Conservation (phyloP, 805 yeast genomes). For the Cyberlindnera americana region DNA sequence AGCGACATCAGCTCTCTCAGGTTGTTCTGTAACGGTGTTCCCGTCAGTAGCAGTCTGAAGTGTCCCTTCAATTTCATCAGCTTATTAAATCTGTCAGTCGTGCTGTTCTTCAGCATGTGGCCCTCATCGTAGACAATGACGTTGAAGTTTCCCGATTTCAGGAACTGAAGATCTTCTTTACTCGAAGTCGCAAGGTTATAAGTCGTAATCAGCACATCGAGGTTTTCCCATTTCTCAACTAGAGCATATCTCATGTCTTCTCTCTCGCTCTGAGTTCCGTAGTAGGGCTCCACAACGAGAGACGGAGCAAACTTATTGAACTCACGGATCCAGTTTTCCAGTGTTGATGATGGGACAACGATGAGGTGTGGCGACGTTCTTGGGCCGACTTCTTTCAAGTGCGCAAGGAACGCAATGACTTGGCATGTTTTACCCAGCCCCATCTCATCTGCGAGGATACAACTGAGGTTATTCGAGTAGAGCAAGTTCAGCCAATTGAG, state of each 20-base stretch:
- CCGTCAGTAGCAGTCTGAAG: slow-evolving; percentile 87
- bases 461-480: slow-evolving; percentile 74
- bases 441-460: slow-evolving; percentile 98
- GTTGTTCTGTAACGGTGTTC: slow-evolving; percentile 96
- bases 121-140: slow-evolving; percentile 96
- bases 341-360: slow-evolving; percentile 93
- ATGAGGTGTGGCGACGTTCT: slow-evolving; percentile 79
- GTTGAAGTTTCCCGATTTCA: slow-evolving; percentile 72
- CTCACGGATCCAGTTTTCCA: slow-evolving; percentile 97
- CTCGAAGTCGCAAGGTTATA: slow-evolving; percentile 88
- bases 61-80: slow-evolving; percentile 79
- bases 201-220: slow-evolving; percentile 92
- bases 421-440: slow-evolving; percentile 97
- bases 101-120: slow-evolving; percentile 89
- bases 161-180: slow-evolving; percentile 74
- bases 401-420: slow-evolving; percentile 88
- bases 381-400: slow-evolving; percentile 63
- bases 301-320: slow-evolving; percentile 84
- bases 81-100: slow-evolving; percentile 81
- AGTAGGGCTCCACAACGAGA: slow-evolving; percentile 83
- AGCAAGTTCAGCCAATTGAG: slow-evolving; percentile 86
- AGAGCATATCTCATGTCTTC: slow-evolving; percentile 76
- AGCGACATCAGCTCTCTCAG: slow-evolving; percentile 85
- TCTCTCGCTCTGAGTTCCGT: slow-evolving; percentile 84
- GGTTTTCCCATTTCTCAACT: slow-evolving; percentile 46